Conservation (phyloP, 208 protist genomes). For the Crithidia brevicula region DNA sequence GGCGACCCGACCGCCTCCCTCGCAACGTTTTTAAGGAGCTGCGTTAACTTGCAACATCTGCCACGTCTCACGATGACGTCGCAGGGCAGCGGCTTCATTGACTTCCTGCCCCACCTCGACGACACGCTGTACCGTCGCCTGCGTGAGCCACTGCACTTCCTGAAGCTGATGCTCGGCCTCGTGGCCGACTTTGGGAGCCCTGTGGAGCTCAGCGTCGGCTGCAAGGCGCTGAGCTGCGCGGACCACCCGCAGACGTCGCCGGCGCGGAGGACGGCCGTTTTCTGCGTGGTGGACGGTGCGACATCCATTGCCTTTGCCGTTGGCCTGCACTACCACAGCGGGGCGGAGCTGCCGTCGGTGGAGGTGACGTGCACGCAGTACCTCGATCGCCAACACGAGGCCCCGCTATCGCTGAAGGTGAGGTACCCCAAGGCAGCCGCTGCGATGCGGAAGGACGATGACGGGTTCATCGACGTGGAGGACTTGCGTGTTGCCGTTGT, state of each 20-base stretch:
- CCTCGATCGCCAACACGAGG: conserved; percentile 10
- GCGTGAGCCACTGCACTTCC: conserved; percentile 52
- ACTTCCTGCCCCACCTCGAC: conserved; percentile 57
- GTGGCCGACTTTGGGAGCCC: conserved; percentile 42
- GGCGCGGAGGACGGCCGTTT: conserved; percentile 30
- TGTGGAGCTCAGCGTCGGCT: conserved; percentile 33
- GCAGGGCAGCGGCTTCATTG: conserved; percentile 24
- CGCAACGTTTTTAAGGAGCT: conserved; percentile 40
- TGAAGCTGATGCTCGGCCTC: conserved; percentile 40
- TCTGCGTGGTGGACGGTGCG: conserved; percentile 42
- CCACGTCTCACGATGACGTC: conserved; percentile 30
- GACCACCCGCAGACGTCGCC: background rate
- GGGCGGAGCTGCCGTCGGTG: conserved; percentile 42
- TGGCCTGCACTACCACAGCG: conserved; percentile 47
- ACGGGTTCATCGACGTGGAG: conserved; percentile 37
- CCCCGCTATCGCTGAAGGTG: conserved; percentile 35
- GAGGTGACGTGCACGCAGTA: conserved; percentile 50
- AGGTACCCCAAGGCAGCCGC: conserved; percentile 28
- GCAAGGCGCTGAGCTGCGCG: conserved; percentile 3
- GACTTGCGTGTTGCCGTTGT: conserved; percentile 26
- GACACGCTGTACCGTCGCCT: conserved; percentile 29
- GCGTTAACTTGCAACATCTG: conserved; percentile 31
- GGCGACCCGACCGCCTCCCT: background rate
- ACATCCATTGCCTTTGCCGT: conserved; percentile 49
- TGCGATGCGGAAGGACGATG: conserved; percentile 28